Evolutionary conservation across 2,329 filamentous ascomycete genomes (phyloP).

Genomic region (Penicillium sp.): DNA sequence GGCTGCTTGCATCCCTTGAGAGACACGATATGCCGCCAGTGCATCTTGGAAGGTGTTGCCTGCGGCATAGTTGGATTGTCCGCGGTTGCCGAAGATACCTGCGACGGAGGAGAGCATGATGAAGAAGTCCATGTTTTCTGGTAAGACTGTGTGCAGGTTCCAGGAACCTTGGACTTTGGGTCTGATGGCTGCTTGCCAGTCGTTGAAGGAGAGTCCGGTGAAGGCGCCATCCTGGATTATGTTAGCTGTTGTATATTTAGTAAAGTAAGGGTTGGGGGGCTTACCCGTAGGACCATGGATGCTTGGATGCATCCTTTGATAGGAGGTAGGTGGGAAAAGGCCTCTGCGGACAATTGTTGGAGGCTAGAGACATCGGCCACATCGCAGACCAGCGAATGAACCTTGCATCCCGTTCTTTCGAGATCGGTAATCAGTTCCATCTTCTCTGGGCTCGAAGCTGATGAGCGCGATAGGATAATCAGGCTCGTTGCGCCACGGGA

Average conservation of each 20-base stretch:
- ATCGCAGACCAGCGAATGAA: constrained; percentile 18
- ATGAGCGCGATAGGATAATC: constrained; percentile 20
- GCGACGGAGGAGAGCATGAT: constrained; percentile 43
- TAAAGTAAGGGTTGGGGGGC: not conserved
- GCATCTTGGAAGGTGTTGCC: constrained; percentile 41
- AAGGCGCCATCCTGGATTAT: constrained; percentile 16
- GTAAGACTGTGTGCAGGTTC: constrained; percentile 34
- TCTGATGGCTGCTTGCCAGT: constrained; percentile 37
- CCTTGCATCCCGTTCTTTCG: constrained; percentile 10
- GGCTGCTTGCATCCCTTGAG: constrained; percentile 16
- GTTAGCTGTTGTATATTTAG: not conserved
- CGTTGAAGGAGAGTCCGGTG: constrained; percentile 34
- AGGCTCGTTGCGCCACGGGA: constrained; percentile 17
- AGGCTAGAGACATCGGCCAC: constrained; percentile 11
- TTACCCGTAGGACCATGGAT: constrained; percentile 23
- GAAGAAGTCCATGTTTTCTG: constrained; percentile 42
- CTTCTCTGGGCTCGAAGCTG: constrained; percentile 6
- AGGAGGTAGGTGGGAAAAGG: constrained; percentile 10
- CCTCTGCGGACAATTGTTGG: constrained; percentile 1
- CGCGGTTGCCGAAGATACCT: constrained; percentile 46
- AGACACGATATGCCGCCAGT: constrained; percentile 29
- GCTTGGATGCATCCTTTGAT: constrained; percentile 27
- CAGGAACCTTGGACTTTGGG: constrained; percentile 43
- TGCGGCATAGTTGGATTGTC: constrained; percentile 47
- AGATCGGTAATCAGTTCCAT: constrained; percentile 14